Base-by-base conservation (phyloP, 805 yeast species). In the Cyberlindnera galapagoensis region DNA sequence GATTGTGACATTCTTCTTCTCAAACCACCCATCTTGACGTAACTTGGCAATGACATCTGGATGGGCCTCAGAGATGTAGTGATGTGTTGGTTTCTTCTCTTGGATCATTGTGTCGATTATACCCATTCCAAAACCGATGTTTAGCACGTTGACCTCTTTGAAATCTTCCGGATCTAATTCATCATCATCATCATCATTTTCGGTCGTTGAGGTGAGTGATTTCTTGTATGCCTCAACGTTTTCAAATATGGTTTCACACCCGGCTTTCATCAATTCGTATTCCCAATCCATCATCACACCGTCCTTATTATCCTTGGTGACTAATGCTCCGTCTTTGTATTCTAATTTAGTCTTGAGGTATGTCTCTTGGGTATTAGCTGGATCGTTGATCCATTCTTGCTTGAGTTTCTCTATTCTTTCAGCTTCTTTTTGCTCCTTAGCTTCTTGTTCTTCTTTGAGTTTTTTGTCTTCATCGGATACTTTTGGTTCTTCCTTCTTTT, bases 281-380 rank as follows among this genome's bases (percentile, higher is more conserved):
- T 88, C 97, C 97, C 97, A 88, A 46, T 80, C 81, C 97, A 88
- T 88, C 97, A 88, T 88, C 3, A 88, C 97, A 12, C 96, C 97
- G 49, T 88, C 97, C 18, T 40, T 40, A 31, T 79, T 63, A 16
- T 74, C 79, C 38, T 74, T 67, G 1, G 97, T 90, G 17, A 85
- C 62, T 17, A 88, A 63, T 0, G 92, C 78, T 32, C 67, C 71
- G 38, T 78, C 80, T 24, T 63, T 68, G 52, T 84, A 88, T 44
- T 74, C 76, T 17, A 88, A 61, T 47, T 78, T 67, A 4, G 88
- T 72, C 9, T 68, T 59, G 26, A 88, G 63, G 48, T 78, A 88
- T 0, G 81, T 68, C 3, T 63, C 54, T 39, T 81, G 87, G 38
- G 75, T 67, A 31, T 68, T 71, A 1, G 90, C 79, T 2, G 87